These are phyloP conservation scores for Sarocladium oryzae DNA, from an alignment of 2,329 filamentous ascomycete species.

Conservation along the genomic window DNA sequence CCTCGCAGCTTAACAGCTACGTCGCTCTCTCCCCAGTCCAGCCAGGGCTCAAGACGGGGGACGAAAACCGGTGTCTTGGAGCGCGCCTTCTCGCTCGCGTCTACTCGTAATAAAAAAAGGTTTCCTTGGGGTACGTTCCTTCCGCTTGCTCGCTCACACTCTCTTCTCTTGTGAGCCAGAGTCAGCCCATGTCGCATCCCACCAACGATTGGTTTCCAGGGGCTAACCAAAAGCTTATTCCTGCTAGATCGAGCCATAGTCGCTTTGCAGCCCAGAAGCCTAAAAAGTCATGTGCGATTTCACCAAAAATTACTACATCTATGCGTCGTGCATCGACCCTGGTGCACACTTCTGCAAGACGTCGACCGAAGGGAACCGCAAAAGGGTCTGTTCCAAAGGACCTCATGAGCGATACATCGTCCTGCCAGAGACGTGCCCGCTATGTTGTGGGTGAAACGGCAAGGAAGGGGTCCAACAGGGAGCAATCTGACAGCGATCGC, in stretches of 20 bases:
- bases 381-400: slow-evolving; percentile 51
- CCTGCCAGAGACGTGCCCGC: slow-evolving; percentile 52
- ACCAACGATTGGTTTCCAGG: slow-evolving; percentile 28
- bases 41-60: too few species aligned
- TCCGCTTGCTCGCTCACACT: not conserved
- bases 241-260: not conserved
- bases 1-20: not conserved
- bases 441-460: slow-evolving; percentile 25
- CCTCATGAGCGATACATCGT: slow-evolving; percentile 73
- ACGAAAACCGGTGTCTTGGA: too few species aligned
- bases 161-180: not conserved
- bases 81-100: too few species aligned
- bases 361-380: slow-evolving; percentile 57
- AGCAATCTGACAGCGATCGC: not conserved
- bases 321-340: slow-evolving; percentile 63
- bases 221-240: slow-evolving; percentile 29
- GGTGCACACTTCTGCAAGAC: slow-evolving; percentile 66
- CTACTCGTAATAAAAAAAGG: not conserved
- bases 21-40: not conserved
- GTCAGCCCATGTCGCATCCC: too few species aligned
- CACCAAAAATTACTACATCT: slow-evolving; percentile 73
- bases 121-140: not conserved
- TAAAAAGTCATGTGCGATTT: slow-evolving; percentile 64
- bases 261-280: slow-evolving; percentile 55
- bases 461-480: not conserved